A percentile compares a stretch with the other conserved stretches of the same genome.
Conservation (phyloP, 495 filamentous ascomycete genomes). For the Mytilinidion resinicola region DNA sequence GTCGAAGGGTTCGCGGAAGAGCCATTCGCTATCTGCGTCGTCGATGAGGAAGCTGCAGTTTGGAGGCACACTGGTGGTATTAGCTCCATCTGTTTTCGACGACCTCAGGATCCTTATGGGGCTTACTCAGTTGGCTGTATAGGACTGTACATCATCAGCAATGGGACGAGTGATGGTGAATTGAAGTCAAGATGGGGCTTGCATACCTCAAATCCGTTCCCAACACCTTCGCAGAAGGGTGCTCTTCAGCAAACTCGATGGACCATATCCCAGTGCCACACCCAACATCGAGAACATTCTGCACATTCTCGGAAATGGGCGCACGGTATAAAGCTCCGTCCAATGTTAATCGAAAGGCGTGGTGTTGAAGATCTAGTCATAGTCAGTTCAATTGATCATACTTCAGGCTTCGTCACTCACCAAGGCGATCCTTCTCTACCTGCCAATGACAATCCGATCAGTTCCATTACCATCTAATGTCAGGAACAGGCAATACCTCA, state of each 20-base stretch:
- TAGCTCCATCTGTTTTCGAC: not conserved
- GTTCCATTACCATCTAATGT: not conserved
- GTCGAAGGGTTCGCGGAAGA: constrained; percentile 17
- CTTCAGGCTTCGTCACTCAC: constrained; percentile 15
- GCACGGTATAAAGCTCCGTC: constrained; percentile 40
- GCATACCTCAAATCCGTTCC: constrained; percentile 22
- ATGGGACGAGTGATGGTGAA: no score
- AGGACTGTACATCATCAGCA: constrained; percentile 10
- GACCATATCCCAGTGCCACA: constrained; percentile 26
- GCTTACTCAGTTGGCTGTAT: constrained; percentile 19
- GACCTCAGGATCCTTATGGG: no score
- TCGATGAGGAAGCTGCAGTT: constrained; percentile 26
- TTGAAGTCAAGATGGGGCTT: no score
- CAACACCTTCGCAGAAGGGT: constrained; percentile 27
- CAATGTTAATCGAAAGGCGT: constrained; percentile 39
- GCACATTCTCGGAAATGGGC: constrained; percentile 37
- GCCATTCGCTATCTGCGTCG: constrained; percentile 20
- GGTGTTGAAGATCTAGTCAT: constrained; percentile 45
- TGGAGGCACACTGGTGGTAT: constrained; percentile 12
- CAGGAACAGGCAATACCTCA: constrained; percentile 33
- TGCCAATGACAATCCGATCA: constrained; percentile 5
- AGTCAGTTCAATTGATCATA: no score
- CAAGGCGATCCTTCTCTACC: constrained; percentile 43
- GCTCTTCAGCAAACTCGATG: constrained; percentile 26
- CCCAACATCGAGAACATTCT: constrained; percentile 41